Evolutionary conservation across 1,139 yeast species (phyloP).

Genomic region (Taiozyma sp.): DNA sequence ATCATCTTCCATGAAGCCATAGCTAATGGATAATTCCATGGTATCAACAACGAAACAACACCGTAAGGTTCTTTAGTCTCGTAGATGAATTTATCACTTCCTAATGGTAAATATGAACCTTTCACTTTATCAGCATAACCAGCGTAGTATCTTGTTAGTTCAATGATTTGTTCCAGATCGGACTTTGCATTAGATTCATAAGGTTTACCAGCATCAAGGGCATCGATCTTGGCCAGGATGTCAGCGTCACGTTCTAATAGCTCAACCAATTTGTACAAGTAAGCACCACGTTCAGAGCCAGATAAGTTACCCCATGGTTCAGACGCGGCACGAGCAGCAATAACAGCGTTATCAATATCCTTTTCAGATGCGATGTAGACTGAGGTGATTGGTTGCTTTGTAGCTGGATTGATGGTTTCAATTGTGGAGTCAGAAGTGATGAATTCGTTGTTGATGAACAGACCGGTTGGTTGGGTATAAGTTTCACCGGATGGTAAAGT

Average conservation of each 20-base stretch:
- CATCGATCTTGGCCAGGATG: slow-evolving; percentile 52
- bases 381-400: slow-evolving; percentile 58
- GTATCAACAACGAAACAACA: slow-evolving; percentile 65
- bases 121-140: slow-evolving; percentile 79
- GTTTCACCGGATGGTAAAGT: slow-evolving; percentile 24
- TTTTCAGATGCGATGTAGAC: slow-evolving; percentile 62
- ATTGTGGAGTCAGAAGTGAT: slow-evolving; percentile 44
- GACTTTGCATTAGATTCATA: slow-evolving; percentile 41
- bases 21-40: slow-evolving; percentile 71
- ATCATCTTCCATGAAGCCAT: slow-evolving; percentile 71
- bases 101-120: slow-evolving; percentile 65
- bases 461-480: slow-evolving; percentile 56
- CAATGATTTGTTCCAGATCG: slow-evolving; percentile 57
- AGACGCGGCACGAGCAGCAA: slow-evolving; percentile 68
- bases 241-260: slow-evolving; percentile 44
- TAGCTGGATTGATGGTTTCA: slow-evolving; percentile 59
- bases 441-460: slow-evolving; percentile 60
- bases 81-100: slow-evolving; percentile 55
- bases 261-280: slow-evolving; percentile 45
- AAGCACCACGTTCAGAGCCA: slow-evolving; percentile 39
- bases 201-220: slow-evolving; percentile 65
- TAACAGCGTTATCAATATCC: slow-evolving; percentile 76
- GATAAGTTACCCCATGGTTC: slow-evolving; percentile 42
- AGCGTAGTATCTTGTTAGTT: slow-evolving; percentile 65
- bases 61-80: slow-evolving; percentile 51